Evolutionary conservation across 495 filamentous ascomycete species (phyloP), one percentile per base, ranked within the genome.

Genomic region (Talaromyces thailandensis): DNA sequence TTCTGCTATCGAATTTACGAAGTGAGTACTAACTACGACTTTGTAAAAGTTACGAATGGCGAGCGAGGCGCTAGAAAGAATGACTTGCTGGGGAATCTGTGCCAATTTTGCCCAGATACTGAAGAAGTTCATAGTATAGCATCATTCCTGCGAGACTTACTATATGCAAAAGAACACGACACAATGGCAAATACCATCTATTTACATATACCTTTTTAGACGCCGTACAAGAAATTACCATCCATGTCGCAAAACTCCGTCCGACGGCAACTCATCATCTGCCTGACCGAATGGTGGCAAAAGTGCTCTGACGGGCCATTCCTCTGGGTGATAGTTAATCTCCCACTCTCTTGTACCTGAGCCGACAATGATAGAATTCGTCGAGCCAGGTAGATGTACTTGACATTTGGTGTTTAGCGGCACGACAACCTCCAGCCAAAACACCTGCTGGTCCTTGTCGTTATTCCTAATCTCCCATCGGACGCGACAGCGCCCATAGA

Each of bases 401-500:
- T 61, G 48, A 7, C 69, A 69, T 11, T 51, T 56, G 4, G 65
- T 67, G 64, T 72, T 73, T 3, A 68, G 68, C 16, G 71, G 71
- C 26, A 73, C 66, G 35, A 69, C 29, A 18, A 72, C 57, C 23
- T 65, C 63, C 25, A 73, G 18, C 11, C 25, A 45, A 25, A 73
- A 70, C 11, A 61, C 40, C 2, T 62, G 60, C 12, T 56, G 57
- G 3, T 37, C 28, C 0, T 57, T 57, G 43, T 48, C 43, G 1
- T 48, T 48, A 48, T 48, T 48, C 43, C n/a, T 48, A 45, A 69
- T 31, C 23, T 48, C 37, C 71, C 71, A 74, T 18, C 62, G 32
- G 40, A 48, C 67, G 69, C 50, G 67, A 66, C 37, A 72, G 24
- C 2, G 62, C 48, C 71, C 71, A 64, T 71, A 74, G 12, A 66